These are phyloP conservation scores for Centaurea solstitialis DNA, from an alignment of 129 eudicot species.

Conservation along the genomic window DNA sequence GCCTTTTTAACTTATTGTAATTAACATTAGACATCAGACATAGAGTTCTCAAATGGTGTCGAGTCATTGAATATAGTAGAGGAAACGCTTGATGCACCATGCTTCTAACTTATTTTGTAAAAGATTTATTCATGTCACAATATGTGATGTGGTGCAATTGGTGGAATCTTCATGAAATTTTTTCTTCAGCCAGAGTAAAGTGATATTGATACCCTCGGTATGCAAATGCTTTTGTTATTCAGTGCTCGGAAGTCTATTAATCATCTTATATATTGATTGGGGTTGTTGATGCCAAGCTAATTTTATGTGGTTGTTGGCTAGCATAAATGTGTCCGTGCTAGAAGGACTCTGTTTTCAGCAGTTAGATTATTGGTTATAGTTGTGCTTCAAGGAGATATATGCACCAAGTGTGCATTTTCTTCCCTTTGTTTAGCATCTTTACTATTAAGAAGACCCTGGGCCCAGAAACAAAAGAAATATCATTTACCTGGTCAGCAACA, in stretches of 20 bases:
- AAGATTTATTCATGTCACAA: background rate
- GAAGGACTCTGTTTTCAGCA: background rate
- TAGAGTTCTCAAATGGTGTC: background rate
- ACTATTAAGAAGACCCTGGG: background rate
- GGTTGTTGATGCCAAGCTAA: background rate
- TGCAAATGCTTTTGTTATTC: background rate
- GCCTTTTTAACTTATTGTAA: background rate
- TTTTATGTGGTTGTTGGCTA: background rate
- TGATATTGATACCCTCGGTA: background rate
- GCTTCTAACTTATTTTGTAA: background rate
- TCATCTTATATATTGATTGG: background rate
- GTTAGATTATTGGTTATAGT: background rate
- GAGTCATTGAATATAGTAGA: background rate
- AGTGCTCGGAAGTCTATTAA: background rate
- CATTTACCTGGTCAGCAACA: slow-evolving; percentile 4
- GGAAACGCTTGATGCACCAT: background rate
- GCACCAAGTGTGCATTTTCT: background rate
- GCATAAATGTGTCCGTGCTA: background rate
- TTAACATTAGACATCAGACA: background rate
- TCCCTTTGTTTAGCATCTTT: background rate
- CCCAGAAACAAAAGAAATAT: background rate
- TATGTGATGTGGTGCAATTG: background rate
- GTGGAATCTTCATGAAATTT: background rate
- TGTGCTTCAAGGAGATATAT: slow-evolving; percentile 1
- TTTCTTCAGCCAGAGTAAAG: background rate